Conservation (phyloP, 352 stramenopile genomes). For the Pythium sp. region DNA sequence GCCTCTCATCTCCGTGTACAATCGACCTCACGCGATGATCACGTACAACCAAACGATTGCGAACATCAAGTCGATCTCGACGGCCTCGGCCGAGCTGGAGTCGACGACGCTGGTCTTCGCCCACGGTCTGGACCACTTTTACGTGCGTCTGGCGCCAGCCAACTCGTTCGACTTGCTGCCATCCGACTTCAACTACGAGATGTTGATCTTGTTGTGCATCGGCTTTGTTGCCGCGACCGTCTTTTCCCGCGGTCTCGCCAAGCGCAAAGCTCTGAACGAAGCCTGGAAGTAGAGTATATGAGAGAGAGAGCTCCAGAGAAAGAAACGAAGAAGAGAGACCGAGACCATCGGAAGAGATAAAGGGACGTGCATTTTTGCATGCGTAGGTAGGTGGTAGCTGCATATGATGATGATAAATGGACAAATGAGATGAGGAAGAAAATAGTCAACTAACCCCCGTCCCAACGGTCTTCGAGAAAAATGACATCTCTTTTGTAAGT, state of each 20-base stretch:
- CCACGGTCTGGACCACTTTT: conserved; percentile 93
- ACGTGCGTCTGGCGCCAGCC: conserved; percentile 90
- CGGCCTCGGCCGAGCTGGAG: conserved; percentile 88
- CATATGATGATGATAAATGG: conserved; percentile 13
- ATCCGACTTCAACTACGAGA: conserved; percentile 94
- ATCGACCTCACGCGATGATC: conserved; percentile 79
- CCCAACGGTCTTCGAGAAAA: background rate
- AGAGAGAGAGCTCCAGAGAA: no score
- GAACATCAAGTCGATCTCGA: conserved; percentile 67
- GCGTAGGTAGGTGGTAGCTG: conserved; percentile 4
- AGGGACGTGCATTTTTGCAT: conserved; percentile 5
- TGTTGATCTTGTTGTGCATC: conserved; percentile 90
- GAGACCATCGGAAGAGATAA: conserved; percentile 2
- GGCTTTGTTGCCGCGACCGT: conserved; percentile 82
- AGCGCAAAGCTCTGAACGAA: conserved; percentile 75
- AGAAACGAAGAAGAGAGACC: background rate
- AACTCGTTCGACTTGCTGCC: conserved; percentile 96
- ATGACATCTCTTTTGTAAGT: background rate
- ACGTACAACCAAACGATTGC: conserved; percentile 92
- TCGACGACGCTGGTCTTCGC: conserved; percentile 94
- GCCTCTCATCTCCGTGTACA: conserved; percentile 88
- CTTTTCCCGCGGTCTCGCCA: conserved; percentile 55
- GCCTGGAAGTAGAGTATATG: conserved; percentile 70
- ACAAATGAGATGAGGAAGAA: conserved; percentile 9
- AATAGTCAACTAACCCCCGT: background rate